Evolutionary conservation across 1,284 basidiomycete genomes (phyloP), one percentile per base, ranked within the genome.

Genomic region (Taiwanofungus camphoratus): DNA sequence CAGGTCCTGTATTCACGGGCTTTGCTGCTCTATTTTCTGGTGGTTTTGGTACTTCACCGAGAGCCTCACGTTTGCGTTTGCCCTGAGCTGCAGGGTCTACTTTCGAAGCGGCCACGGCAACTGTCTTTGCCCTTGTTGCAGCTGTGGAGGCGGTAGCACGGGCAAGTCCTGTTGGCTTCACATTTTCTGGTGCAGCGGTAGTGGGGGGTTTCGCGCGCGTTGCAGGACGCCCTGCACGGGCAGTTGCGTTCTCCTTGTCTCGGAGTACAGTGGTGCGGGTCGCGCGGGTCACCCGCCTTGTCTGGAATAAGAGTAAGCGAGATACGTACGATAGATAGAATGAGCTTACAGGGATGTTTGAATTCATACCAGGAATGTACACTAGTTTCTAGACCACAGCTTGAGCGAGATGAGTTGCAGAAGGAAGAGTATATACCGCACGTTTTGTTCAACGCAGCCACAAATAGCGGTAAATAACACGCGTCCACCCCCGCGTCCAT

Each of bases 61-160:
- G 67, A 3, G 82, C 82, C 45, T 85, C 82, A 38, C 86, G 79
- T 61, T 88, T 87, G 48, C 83, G 73, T 64, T 88, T 88, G 36
- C 72, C 76, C 50, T 63, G 61, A 8, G 69, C 67, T 8, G 68
- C 56, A 3, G 53, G 51, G 20, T 73, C 69, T 12, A 61, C 54
- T 45, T 77, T 75, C 43, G 66, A 49, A n/a, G 55, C 29, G 24
- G 60, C 41, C 24, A 51, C 42, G 36, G 55, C 50, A 15, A 54
- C 45, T 13, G 57, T 48, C 52, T 64, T 64, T n/a, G 64, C 56
- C 29, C 62, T 58, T n/a, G 62, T 62, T 29, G 72, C 68, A 35
- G 63, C 62, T 19, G 69, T 69, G 9, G 65, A 53, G 16, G 62
- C 55, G 12, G 60, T 58, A 15, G 55, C 55, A 23, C 63, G 61